These are phyloP conservation scores for Cercospora canescens DNA, from an alignment of 2,329 filamentous ascomycete species.

Conservation along the genomic window DNA sequence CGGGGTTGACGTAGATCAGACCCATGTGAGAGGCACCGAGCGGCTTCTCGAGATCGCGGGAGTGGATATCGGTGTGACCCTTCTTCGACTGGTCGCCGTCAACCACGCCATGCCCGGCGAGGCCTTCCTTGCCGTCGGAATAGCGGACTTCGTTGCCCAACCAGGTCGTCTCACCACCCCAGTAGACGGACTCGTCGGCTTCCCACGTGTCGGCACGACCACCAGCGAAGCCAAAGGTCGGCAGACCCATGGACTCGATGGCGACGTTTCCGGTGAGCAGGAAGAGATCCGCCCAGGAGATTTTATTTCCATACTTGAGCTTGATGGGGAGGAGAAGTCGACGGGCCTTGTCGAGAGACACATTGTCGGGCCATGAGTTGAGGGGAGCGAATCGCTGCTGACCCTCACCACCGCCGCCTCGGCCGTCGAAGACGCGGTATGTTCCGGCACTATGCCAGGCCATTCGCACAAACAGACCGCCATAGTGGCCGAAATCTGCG, in stretches of 20 bases:
- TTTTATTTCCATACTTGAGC: slow-evolving; percentile 81
- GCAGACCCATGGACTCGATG: slow-evolving; percentile 73
- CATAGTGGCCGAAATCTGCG: slow-evolving; percentile 79
- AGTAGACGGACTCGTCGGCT: slow-evolving; percentile 74
- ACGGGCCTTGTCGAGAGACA: slow-evolving; percentile 75
- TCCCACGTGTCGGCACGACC: slow-evolving; percentile 73
- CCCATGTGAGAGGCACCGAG: slow-evolving; percentile 71
- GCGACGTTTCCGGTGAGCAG: slow-evolving; percentile 75
- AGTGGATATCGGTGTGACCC: slow-evolving; percentile 49
- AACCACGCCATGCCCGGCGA: slow-evolving; percentile 44
- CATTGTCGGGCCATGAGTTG: slow-evolving; percentile 82
- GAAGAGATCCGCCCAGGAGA: slow-evolving; percentile 75
- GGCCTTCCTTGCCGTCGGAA: slow-evolving; percentile 51
- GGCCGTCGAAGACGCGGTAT: slow-evolving; percentile 73
- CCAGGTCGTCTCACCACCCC: slow-evolving; percentile 75
- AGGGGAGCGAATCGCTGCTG: slow-evolving; percentile 80
- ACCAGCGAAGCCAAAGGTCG: slow-evolving; percentile 71
- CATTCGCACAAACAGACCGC: slow-evolving; percentile 77
- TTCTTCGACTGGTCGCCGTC: slow-evolving; percentile 45
- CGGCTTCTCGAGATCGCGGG: slow-evolving; percentile 66
- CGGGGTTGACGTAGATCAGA: slow-evolving; percentile 80
- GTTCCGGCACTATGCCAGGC: slow-evolving; percentile 80
- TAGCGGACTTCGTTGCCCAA: slow-evolving; percentile 74
- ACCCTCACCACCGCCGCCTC: slow-evolving; percentile 68
- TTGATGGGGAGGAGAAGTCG: slow-evolving; percentile 79